These are phyloP conservation scores for Umbilicus rupestris DNA, from an alignment of 164 flowering plant genomes.

Conservation along the genomic window DNA sequence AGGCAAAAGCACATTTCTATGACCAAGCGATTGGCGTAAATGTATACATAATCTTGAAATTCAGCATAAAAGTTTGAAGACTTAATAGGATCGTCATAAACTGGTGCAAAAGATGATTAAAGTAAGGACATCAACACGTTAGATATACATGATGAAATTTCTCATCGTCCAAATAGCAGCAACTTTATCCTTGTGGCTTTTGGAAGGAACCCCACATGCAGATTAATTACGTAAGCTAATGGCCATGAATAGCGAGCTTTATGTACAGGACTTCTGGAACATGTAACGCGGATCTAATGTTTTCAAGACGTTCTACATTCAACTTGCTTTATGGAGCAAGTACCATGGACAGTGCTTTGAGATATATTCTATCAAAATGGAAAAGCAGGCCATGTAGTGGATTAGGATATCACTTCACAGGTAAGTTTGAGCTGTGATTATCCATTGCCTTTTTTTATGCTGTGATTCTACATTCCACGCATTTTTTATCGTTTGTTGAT, in stretches of 20 bases:
- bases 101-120: neutral
- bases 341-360: neutral
- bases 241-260: neutral
- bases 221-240: neutral
- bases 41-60: neutral
- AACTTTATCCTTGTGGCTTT: neutral
- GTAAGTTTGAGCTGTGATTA: neutral
- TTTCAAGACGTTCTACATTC: neutral
- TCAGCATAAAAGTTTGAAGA: neutral
- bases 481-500: neutral
- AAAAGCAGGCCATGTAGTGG: neutral
- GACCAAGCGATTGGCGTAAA: neutral
- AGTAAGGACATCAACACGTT: neutral
- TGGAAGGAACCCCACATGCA: slow-evolving; percentile 2
- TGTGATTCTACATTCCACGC: too few relatives aligned
- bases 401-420: too few relatives aligned
- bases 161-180: neutral
- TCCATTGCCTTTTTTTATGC: too few relatives aligned
- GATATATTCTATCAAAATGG: neutral
- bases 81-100: neutral
- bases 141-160: neutral
- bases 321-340: neutral
- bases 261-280: neutral
- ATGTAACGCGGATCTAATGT: neutral
- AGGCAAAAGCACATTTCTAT: neutral